Conservation (phyloP, 371 early-diverging fungal species). For the Lichtheimia ornata region DNA sequence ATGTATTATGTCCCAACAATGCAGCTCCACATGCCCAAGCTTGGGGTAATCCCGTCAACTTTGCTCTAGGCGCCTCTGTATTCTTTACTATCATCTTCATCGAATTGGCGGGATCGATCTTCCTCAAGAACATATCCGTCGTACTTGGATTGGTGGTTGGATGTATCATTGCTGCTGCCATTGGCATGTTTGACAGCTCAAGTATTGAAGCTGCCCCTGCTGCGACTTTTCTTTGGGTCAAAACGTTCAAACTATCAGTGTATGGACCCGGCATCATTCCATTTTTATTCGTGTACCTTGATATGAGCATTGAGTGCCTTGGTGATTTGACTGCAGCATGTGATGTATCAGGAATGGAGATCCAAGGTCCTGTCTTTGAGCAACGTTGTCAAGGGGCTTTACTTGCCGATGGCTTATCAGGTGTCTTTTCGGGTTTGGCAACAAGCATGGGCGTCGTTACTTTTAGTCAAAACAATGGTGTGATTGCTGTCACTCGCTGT, state of each 20-base stretch:
- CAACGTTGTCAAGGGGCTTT: constrained; percentile 61
- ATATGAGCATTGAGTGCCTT: constrained; percentile 55
- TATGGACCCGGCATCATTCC: constrained; percentile 64
- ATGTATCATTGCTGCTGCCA: constrained; percentile 51
- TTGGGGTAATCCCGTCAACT: constrained; percentile 52
- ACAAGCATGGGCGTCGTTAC: constrained; percentile 60
- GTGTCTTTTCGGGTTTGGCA: constrained; percentile 50
- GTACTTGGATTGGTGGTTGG: constrained; percentile 60
- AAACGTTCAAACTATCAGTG: constrained; percentile 50
- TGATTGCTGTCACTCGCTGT: constrained; percentile 62
- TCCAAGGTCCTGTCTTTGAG: constrained; percentile 60
- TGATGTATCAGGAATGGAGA: constrained; percentile 57
- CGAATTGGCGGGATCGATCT: constrained; percentile 60
- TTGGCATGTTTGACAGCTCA: constrained; percentile 54
- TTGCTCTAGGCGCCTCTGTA: constrained; percentile 58
- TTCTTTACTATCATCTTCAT: constrained; percentile 56
- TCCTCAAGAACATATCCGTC: constrained; percentile 58
- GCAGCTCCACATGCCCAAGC: constrained; percentile 55
- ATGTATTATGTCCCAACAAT: constrained; percentile 32
- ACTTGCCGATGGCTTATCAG: constrained; percentile 58
- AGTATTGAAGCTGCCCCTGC: constrained; percentile 52
- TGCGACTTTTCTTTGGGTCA: constrained; percentile 61
- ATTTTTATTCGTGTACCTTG: constrained; percentile 50
- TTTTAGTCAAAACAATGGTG: constrained; percentile 65
- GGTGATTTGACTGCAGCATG: constrained; percentile 66